Evolutionary conservation across 306 rosid genomes (phyloP).

Genomic region (Nissolia schottii): DNA sequence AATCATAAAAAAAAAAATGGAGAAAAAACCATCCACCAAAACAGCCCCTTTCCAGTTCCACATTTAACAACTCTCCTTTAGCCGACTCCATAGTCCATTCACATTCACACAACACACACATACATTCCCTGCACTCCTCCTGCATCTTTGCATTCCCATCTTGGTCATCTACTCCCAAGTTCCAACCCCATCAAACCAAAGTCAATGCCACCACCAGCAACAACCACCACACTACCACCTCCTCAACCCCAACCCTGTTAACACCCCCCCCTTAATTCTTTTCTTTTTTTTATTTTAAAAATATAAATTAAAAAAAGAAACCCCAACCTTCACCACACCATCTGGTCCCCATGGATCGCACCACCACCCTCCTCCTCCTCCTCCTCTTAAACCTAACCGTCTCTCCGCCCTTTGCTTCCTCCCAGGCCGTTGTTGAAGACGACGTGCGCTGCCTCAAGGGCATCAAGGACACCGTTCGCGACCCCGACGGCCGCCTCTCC

Average conservation of each 20-base stretch:
- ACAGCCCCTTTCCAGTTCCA: background rate
- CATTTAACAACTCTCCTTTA: background rate
- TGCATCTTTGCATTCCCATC: background rate
- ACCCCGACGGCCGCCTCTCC: conserved; percentile 28
- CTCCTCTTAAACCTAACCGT: background rate
- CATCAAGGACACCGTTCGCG: conserved; percentile 30
- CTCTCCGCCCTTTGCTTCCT: background rate
- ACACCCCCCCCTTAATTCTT: no score
- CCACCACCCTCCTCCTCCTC: background rate
- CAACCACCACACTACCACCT: background rate
- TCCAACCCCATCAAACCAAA: background rate
- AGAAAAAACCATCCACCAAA: background rate
- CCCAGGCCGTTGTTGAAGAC: conserved; percentile 41
- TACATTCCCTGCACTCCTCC: background rate
- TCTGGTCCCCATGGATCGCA: conserved; percentile 1
- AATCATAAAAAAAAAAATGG: no score
- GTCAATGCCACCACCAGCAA: conserved; percentile 9
- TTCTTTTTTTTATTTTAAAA: no score
- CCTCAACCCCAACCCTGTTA: background rate
- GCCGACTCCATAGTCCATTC: background rate
- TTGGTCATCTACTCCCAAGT: background rate
- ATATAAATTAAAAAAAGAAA: no score
- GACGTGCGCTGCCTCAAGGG: conserved; percentile 59
- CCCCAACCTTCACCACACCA: no score
- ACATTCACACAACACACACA: background rate